These are phyloP conservation scores for Stephanodiscus minutulus DNA, from an alignment of 108 stramenopile species.

Conservation along the genomic window DNA sequence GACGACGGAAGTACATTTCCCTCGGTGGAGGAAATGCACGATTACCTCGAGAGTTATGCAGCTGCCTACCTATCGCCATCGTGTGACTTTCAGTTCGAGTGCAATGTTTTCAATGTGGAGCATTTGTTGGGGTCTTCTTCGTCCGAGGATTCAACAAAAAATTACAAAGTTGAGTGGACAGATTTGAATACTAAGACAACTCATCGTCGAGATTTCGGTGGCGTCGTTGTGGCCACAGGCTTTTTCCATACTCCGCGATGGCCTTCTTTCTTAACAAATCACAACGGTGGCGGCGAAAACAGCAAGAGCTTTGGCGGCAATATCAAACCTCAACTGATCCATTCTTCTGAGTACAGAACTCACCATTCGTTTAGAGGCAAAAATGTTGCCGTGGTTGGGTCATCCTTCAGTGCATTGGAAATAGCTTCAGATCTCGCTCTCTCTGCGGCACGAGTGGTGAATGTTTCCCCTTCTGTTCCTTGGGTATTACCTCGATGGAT, in stretches of 20 bases:
- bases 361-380: conserved; percentile 39
- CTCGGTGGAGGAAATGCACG: conserved; percentile 56
- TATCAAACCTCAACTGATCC: conserved; percentile 41
- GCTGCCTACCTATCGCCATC: conserved; percentile 40
- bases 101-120: conserved; percentile 57
- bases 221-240: conserved; percentile 68
- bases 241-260: conserved; percentile 64
- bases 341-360: conserved; percentile 53
- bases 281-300: conserved; percentile 6
- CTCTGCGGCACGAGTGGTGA: conserved; percentile 53
- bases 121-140: conserved; percentile 6
- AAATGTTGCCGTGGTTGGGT: conserved; percentile 62
- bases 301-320: conserved; percentile 6
- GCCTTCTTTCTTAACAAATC: conserved; percentile 41
- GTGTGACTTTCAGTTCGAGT: conserved; percentile 51
- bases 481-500: conserved; percentile 70
- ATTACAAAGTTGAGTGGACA: conserved; percentile 69
- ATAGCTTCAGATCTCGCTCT: conserved; percentile 64
- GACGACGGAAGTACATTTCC: conserved; percentile 62
- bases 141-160: conserved; percentile 6
- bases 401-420: conserved; percentile 67
- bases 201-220: conserved; percentile 57
- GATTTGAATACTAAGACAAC: conserved; percentile 36
- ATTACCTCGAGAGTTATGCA: conserved; percentile 57
- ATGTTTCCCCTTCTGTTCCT: conserved; percentile 60